Conservation (phyloP, 2,329 filamentous ascomycete species). For the Colletotrichum sp. region DNA sequence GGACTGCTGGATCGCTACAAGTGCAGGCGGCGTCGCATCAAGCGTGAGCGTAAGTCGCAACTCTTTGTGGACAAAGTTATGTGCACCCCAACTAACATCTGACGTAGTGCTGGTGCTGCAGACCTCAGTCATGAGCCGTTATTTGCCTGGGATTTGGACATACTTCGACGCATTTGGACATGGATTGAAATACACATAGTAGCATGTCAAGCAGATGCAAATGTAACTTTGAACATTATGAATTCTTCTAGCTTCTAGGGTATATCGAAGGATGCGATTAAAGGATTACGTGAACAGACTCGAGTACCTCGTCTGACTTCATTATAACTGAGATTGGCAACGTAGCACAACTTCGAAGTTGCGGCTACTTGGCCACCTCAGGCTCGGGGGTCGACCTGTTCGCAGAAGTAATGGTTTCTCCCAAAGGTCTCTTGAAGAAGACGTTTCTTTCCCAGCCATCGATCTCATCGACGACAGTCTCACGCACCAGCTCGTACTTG, state of each 20-base stretch:
- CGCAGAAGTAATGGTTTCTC: constrained; percentile 5
- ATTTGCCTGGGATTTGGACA: neutral
- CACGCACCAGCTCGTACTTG: constrained; percentile 60
- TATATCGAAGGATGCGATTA: constrained; percentile 1
- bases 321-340: neutral
- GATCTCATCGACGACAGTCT: constrained; percentile 57
- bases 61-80: neutral
- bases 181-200: neutral
- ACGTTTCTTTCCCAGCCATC: constrained; percentile 69
- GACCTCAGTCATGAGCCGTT: neutral
- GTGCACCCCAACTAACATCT: neutral
- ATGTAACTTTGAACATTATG: neutral
- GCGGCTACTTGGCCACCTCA: neutral
- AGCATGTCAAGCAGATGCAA: neutral
- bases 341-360: neutral
- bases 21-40: neutral
- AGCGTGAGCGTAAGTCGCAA: neutral
- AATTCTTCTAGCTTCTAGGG: constrained; percentile 5
- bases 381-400: neutral
- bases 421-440: constrained; percentile 51
- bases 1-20: neutral
- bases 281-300: neutral
- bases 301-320: neutral
- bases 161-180: fast-evolving
- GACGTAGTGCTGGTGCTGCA: neutral